Base-by-base conservation (phyloP, 306 rosid genomes). In the Cucumis cinereus region DNA sequence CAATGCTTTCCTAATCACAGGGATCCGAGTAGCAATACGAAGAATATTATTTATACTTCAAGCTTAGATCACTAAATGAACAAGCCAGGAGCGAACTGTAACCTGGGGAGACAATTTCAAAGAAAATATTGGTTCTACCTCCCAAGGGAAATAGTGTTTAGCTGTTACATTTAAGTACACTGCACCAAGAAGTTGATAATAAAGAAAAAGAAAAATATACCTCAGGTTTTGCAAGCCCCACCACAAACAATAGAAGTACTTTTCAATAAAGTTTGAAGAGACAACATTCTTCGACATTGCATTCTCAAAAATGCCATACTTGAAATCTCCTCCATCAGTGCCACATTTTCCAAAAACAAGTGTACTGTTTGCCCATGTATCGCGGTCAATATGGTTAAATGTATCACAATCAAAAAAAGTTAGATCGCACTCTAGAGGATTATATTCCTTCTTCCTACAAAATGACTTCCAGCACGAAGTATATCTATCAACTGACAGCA, bases 181-280 rank as follows among this genome's bases (percentile, higher is more conserved):
- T 43, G n/a, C 16, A 6, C 11, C 9, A 19, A 63, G 60, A 63
- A 50, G 45, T 10, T 33, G 5, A 63, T 22, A 4, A 14, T 40
- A 72, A 77, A 53, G 41, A 66, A 73, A 61, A 73, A 63, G 49
- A 58, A 70, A 69, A 70, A 13, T 79, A 76, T 91, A 94, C 99
- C 99, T 92, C 78, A 94, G 82, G 78, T 94, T 93, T 80, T 94
- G 99, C 80, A 94, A 78, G 69, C 99, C 99, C 99, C 99, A 92
- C 99, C 99, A 94, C 67, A 94, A 85, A 85, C 96, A 90, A 82
- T 92, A 94, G 41, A 94, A 88, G 84, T 90, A 94, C 82, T 92
- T 92, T 38, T 59, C 78, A 22, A 89, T 76, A 75, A 94, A 92
- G 84, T 83, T 82, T 47, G 90, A 75, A 71, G 89, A 89, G 76